Evolutionary conservation across 345 rosid genomes (phyloP).

Genomic region (Brassica carinata): DNA sequence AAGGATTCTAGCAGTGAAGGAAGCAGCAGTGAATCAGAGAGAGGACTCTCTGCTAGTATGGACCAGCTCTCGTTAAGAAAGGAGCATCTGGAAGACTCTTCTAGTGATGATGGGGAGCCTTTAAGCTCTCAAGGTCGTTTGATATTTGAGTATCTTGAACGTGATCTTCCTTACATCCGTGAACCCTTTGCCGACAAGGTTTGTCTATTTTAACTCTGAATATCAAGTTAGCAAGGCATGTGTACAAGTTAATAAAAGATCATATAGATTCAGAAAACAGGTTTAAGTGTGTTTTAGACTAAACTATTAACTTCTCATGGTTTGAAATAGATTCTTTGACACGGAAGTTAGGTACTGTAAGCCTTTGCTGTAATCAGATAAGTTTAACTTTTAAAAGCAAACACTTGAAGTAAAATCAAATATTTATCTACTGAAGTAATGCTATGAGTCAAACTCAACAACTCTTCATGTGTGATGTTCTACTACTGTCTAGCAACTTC

Average conservation of each 20-base stretch:
- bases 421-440: not conserved
- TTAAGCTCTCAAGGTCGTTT: constrained; percentile 53
- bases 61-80: constrained; percentile 59
- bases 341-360: constrained; percentile 12
- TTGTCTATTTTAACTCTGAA: constrained; percentile 28
- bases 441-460: not conserved
- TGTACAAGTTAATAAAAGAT: not conserved
- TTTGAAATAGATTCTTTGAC: constrained; percentile 8
- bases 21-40: constrained; percentile 68
- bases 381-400: constrained; percentile 1
- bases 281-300: constrained; percentile 12
- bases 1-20: constrained; percentile 76
- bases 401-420: constrained; percentile 11
- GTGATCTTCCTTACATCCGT: constrained; percentile 75
- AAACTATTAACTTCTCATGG: not conserved
- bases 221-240: constrained; percentile 10
- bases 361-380: not conserved
- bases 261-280: not conserved
- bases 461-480: not conserved
- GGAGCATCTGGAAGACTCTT: constrained; percentile 54
- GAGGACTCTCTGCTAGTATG: constrained; percentile 57
- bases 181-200: constrained; percentile 95
- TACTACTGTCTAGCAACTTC: not conserved
- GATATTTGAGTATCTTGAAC: constrained; percentile 79
- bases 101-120: constrained; percentile 75